These are phyloP conservation scores for Xylariaceae sp. DNA, from an alignment of 2,329 filamentous ascomycete species.

Conservation along the genomic window DNA sequence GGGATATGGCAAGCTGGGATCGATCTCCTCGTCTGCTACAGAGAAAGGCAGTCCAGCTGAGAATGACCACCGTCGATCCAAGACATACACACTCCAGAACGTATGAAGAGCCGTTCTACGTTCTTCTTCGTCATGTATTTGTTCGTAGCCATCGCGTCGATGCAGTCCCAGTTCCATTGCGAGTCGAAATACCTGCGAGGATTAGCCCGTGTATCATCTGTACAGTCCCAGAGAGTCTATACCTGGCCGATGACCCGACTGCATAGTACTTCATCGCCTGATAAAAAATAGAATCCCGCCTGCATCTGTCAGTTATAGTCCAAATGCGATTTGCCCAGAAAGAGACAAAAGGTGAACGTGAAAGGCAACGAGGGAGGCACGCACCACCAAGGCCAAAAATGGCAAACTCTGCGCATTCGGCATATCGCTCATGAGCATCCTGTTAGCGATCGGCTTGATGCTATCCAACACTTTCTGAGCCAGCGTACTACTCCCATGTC, in stretches of 20 bases:
- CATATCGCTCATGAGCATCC: constrained; percentile 54
- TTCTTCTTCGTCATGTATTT: constrained; percentile 65
- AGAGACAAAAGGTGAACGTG: background rate
- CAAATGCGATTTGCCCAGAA: background rate
- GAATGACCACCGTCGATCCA: constrained; percentile 85
- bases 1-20: constrained; percentile 72
- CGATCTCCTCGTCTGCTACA: constrained; percentile 80
- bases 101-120: constrained; percentile 64
- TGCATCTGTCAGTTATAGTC: constrained; percentile 24
- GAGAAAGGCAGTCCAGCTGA: constrained; percentile 85
- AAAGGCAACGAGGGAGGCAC: constrained; percentile 4
- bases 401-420: constrained; percentile 46
- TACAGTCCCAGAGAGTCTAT: constrained; percentile 60
- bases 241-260: constrained; percentile 86
- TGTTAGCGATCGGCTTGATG: constrained; percentile 68
- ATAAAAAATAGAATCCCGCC: constrained; percentile 73
- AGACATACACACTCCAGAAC: constrained; percentile 83
- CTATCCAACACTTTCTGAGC: constrained; percentile 71
- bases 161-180: constrained; percentile 75
- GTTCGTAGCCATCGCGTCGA: constrained; percentile 66
- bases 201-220: too few relatives aligned
- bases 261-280: constrained; percentile 78
- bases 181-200: too few relatives aligned
- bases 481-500: constrained; percentile 71
- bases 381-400: constrained; percentile 43